Conservation (phyloP, 2,329 filamentous ascomycete genomes). For the Sarocladiaceae sp. region DNA sequence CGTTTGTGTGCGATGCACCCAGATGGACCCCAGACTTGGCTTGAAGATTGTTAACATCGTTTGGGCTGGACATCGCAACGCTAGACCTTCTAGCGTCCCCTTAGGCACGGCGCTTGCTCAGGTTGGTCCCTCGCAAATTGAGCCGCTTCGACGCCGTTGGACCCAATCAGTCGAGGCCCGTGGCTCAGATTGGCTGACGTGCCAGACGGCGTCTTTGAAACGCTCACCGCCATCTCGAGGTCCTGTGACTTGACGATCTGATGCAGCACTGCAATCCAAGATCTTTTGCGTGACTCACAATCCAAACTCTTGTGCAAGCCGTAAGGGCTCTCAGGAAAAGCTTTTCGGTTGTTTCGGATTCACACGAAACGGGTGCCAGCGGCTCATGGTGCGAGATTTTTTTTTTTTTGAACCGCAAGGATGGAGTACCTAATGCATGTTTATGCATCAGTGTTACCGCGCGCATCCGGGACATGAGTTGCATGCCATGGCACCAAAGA, state of each 20-base stretch:
- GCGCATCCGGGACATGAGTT: too few species aligned
- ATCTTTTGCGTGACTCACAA: constrained; percentile 2
- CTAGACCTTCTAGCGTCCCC: neutral
- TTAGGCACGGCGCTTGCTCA: constrained; percentile 3
- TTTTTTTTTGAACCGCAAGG: too few species aligned
- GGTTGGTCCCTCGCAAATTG: neutral
- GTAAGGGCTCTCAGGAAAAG: neutral
- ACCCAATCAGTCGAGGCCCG: neutral
- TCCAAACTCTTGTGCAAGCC: neutral
- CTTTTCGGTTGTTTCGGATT: neutral
- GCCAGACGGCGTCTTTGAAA: constrained; percentile 5
- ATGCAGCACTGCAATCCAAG: too few species aligned
- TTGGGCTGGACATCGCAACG: constrained; percentile 5
- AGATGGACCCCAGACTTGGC: constrained; percentile 6
- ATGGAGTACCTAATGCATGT: too few species aligned
- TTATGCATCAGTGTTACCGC: too few species aligned
- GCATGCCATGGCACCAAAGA: too few species aligned
- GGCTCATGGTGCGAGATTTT: too few species aligned
- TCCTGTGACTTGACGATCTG: constrained; percentile 6
- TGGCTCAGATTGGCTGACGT: constrained; percentile 3
- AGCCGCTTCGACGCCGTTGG: constrained; percentile 6
- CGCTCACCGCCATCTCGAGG: constrained; percentile 6
- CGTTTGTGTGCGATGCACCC: neutral
- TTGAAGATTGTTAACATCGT: neutral
- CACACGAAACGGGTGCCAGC: neutral